Conservation (phyloP, 2,329 filamentous ascomycete species). For the Nectriaceae sp. region DNA sequence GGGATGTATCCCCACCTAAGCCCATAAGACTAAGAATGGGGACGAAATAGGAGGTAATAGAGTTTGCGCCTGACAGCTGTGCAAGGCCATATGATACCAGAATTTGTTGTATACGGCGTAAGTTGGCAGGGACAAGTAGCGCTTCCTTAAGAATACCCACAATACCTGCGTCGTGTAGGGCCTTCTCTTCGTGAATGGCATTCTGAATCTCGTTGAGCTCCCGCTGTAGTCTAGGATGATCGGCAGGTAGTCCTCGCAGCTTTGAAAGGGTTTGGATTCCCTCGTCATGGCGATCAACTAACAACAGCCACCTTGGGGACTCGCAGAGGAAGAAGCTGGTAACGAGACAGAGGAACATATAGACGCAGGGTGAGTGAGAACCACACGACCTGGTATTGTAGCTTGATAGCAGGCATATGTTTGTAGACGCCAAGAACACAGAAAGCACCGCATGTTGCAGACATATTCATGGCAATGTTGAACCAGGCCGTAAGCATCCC, state of each 20-base stretch:
- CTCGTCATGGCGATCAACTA: constrained; percentile 31
- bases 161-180: no score
- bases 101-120: constrained; percentile 41
- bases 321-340: constrained; percentile 39
- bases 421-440: constrained; percentile 4
- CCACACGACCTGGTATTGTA: constrained; percentile 33
- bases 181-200: constrained; percentile 22
- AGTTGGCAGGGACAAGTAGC: constrained; percentile 38
- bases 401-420: constrained; percentile 6
- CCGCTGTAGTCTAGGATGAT: constrained; percentile 25
- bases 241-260: constrained; percentile 29
- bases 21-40: constrained; percentile 40
- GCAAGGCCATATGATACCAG: constrained; percentile 40
- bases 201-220: constrained; percentile 33
- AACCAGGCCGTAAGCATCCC: background rate
- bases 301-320: constrained; percentile 38
- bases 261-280: constrained; percentile 18
- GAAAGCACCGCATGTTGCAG: background rate
- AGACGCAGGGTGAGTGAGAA: constrained; percentile 26
- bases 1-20: constrained; percentile 23
- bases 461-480: background rate
- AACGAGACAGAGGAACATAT: constrained; percentile 26
- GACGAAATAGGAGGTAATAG: constrained; percentile 45
- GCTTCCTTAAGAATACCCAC: constrained; percentile 35
- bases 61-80: constrained; percentile 46